Conservation (phyloP, 345 rosid genomes). For the Syzygium jambos region DNA sequence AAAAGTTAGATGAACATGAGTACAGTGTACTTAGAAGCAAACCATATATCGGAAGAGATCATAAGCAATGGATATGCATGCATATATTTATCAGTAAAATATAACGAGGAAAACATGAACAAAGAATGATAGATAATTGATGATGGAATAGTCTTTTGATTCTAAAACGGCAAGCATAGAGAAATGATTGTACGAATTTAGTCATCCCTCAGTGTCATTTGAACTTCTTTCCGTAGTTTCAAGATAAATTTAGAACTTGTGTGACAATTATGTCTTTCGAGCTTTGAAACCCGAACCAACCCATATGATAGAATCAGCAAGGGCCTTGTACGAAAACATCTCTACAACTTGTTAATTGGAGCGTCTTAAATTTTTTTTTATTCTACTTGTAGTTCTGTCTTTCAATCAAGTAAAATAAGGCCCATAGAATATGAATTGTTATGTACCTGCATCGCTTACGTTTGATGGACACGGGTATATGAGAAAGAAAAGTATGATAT, state of each 20-base stretch:
- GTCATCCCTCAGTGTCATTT: not conserved
- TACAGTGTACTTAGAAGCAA: not conserved
- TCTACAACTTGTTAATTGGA: not conserved
- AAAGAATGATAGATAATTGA: not conserved
- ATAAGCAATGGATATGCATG: fast-evolving
- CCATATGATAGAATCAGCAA: not conserved
- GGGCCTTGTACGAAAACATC: not conserved
- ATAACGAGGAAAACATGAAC: too few relatives aligned
- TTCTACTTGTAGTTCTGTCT: not conserved
- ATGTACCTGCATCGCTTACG: not conserved
- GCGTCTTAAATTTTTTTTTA: not conserved
- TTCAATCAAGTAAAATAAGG: not conserved
- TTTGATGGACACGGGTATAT: not conserved
- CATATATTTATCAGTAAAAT: too few relatives aligned
- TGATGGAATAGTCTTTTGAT: not conserved
- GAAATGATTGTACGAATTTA: not conserved
- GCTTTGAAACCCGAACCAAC: not conserved
- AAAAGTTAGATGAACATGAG: not conserved
- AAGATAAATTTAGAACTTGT: fast-evolving
- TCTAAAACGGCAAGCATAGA: not conserved
- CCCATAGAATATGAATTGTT: not conserved
- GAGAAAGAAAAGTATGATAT: not conserved
- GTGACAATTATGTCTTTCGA: not conserved
- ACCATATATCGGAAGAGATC: not conserved
- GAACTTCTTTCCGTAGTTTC: not conserved